Base-by-base conservation (phyloP, 2,329 filamentous ascomycete genomes). In the Plectosphaerella sp. region DNA sequence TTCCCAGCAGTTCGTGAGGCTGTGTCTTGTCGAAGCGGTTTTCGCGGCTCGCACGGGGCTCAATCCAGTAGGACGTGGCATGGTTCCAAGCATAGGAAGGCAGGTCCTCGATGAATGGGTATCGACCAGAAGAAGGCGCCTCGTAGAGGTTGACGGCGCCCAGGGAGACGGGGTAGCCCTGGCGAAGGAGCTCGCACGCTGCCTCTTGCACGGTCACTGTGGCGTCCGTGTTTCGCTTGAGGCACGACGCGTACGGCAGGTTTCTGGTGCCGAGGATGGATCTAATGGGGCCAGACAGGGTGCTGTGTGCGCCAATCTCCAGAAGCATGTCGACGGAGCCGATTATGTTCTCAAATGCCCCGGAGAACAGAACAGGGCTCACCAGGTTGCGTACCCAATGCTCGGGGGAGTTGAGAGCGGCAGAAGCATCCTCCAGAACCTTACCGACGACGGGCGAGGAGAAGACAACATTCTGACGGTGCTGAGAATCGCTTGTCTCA, bases 221-320 rank as follows among this genome's bases (percentile, higher is more conserved):
- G 1, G 75, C 74, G 47, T 78, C 69, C 50, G 78, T 74, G 20
- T 78, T 76, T 33, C 81, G 75, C 3, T 78, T 60, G 2, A 88
- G 74, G 0, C 69, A 66, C 1, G 74, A 69, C 6, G 66, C 64
- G 51, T 79, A 79, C 1, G 69, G 66, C 25, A 75, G 64, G 0
- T 70, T 70, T 36, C 68, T 66, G 41, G 72, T 72, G 57, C 77
- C 76, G 24, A 78, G 61, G 15, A 77, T 77, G 61, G 79, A 74
- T 60, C 77, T 75, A 52, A 79, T 68, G 1, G 76, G 76, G 0
- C 77, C 76, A 47, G 75, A 70, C 2, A 80, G 66, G 3, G 75
- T 76, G 5, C 74, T 67, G 57, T 79, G 76, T 1, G 77, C 76
- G 0, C 77, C 77, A 9, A 79, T 59, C 59, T 80, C 77, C n/a